Evolutionary conservation across 257 asterid species (phyloP).

Genomic region (Apocynum venetum): DNA sequence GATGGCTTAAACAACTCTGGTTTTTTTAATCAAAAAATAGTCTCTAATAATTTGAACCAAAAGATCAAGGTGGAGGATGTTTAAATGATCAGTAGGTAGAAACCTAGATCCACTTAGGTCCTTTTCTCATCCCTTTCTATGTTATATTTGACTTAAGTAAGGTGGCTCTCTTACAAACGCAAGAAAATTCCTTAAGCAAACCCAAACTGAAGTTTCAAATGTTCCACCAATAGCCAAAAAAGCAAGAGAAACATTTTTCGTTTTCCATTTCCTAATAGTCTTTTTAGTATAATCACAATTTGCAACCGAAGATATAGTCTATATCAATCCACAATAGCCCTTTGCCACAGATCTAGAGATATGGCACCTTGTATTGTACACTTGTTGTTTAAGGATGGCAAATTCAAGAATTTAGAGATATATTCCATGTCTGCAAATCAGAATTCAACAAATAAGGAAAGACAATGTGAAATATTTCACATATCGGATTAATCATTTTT

Average conservation of each 20-base stretch:
- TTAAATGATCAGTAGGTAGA: background rate
- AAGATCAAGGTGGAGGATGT: background rate
- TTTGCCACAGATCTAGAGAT: background rate
- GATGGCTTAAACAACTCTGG: constrained; percentile 6
- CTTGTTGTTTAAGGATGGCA: background rate
- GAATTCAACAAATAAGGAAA: background rate
- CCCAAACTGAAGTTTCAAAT: background rate
- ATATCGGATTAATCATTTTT: background rate
- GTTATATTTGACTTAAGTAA: background rate
- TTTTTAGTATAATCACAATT: background rate
- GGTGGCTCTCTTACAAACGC: background rate
- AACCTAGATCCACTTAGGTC: background rate
- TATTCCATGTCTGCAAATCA: background rate
- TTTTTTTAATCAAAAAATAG: constrained; percentile 3
- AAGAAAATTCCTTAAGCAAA: background rate
- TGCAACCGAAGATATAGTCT: background rate
- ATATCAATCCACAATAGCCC: background rate
- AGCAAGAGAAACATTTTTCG: background rate
- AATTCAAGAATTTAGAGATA: background rate
- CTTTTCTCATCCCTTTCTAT: background rate
- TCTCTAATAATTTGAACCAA: background rate
- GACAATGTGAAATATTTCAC: background rate
- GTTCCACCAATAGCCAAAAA: constrained; percentile 5
- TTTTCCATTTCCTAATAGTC: background rate
- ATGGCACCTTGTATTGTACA: background rate